Evolutionary conservation across 2,329 filamentous ascomycete genomes (phyloP).

Genomic region (Cercospora canescens): DNA sequence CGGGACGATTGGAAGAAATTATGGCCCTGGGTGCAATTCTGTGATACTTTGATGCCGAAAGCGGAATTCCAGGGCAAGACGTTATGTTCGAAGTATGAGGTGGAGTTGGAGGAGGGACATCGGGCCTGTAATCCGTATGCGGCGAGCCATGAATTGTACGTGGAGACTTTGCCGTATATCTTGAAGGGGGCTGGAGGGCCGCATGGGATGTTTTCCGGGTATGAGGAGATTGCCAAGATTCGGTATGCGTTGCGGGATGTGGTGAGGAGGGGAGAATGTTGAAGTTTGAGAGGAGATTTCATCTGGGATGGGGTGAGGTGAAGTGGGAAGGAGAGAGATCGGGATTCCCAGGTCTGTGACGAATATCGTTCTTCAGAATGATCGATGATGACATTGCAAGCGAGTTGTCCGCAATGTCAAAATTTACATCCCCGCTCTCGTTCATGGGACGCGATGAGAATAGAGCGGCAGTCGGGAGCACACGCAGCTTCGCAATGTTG

Average conservation of each 20-base stretch:
- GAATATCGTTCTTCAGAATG: too few relatives aligned
- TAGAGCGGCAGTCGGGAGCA: too few relatives aligned
- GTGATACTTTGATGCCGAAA: constrained; percentile 13
- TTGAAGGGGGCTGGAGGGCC: constrained; percentile 13
- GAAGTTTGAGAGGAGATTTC: not conserved
- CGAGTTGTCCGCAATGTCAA: too few relatives aligned
- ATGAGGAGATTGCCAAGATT: constrained; percentile 15
- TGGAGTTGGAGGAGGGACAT: not conserved
- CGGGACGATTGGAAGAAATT: constrained; percentile 17
- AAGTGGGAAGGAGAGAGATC: not conserved
- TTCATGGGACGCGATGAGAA: too few relatives aligned
- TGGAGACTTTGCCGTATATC: constrained; percentile 21
- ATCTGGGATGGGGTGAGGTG: not conserved
- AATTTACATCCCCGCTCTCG: too few relatives aligned
- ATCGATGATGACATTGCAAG: too few relatives aligned
- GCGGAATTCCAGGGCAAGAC: not conserved
- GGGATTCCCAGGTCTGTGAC: too few relatives aligned
- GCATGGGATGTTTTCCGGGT: constrained; percentile 12
- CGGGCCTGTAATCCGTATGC: constrained; percentile 12
- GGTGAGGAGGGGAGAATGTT: too few relatives aligned
- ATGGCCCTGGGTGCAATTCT: constrained; percentile 20
- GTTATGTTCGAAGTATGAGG: constrained; percentile 4
- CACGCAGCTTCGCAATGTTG: too few relatives aligned
- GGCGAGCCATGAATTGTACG: constrained; percentile 19
- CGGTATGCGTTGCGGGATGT: not conserved